A percentile compares a stretch with the other conserved stretches of the same genome.
phyloP scores from a whole-genome alignment of 2,329 filamentous ascomycete species.

The Mollisiaceae sp. region DNA sequence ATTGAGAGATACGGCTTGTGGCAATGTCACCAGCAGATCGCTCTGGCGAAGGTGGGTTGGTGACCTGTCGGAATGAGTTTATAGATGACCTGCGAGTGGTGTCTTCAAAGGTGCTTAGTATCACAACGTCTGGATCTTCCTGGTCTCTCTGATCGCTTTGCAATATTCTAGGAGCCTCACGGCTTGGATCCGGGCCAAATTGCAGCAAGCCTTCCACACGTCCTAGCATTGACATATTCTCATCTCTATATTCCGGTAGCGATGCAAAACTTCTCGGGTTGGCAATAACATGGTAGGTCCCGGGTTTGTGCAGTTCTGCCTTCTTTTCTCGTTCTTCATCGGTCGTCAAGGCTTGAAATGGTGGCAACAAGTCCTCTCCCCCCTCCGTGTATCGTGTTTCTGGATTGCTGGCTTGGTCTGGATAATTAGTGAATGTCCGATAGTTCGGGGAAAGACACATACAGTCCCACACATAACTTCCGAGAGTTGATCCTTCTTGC shows the following conservation, averaged over 20 bases:
- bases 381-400: slow-evolving; percentile 15
- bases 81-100: background rate
- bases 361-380: slow-evolving; percentile 54
- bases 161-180: background rate
- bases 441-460: slow-evolving; percentile 36
- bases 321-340: slow-evolving; percentile 64
- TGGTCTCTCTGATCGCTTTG: background rate
- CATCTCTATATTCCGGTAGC: slow-evolving; percentile 54
- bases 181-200: background rate
- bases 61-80: background rate
- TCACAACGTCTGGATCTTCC: slow-evolving; percentile 26
- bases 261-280: slow-evolving; percentile 59
- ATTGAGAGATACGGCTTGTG: background rate
- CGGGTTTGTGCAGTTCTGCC: slow-evolving; percentile 54
- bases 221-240: slow-evolving; percentile 1
- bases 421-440: background rate
- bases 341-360: slow-evolving; percentile 56
- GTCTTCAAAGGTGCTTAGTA: slow-evolving; percentile 8
- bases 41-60: background rate
- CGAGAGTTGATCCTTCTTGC: slow-evolving; percentile 55
- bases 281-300: slow-evolving; percentile 60
- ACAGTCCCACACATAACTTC: slow-evolving; percentile 62
- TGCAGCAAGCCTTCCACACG: slow-evolving; percentile 5
- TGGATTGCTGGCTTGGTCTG: slow-evolving; percentile 4
- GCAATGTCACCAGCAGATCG: background rate